Conservation (phyloP, 2,329 filamentous ascomycete genomes). For the Neonectria hederae region DNA sequence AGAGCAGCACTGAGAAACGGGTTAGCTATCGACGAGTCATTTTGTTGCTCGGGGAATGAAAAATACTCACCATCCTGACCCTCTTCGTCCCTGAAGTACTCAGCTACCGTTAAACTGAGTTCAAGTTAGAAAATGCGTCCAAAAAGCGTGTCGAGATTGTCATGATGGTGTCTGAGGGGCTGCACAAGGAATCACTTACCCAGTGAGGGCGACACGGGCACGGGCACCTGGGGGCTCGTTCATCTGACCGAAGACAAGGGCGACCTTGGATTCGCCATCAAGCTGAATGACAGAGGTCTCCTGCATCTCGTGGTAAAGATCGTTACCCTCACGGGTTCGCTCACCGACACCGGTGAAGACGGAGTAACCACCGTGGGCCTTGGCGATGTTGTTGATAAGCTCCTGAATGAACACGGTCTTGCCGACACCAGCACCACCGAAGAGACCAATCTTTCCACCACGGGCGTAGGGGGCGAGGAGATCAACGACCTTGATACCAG, state of each 20-base stretch:
- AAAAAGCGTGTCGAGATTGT: slow-evolving; percentile 1
- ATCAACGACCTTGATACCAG: slow-evolving; percentile 99
- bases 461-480: slow-evolving; percentile 98
- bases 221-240: slow-evolving; percentile 99
- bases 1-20: slow-evolving; percentile 78
- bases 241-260: slow-evolving; percentile 99
- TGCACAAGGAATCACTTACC: slow-evolving; percentile 46
- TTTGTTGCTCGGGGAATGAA: not conserved
- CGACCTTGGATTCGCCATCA: slow-evolving; percentile 99
- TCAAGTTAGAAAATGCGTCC: slow-evolving; percentile 6
- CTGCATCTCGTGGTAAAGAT: slow-evolving; percentile 99
- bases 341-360: slow-evolving; percentile 99
- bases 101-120: slow-evolving; percentile 70
- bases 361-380: slow-evolving; percentile 99
- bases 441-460: slow-evolving; percentile 99
- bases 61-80: slow-evolving; percentile 82
- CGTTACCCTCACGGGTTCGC: slow-evolving; percentile 99
- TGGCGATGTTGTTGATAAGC: slow-evolving; percentile 99
- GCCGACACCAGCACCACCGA: slow-evolving; percentile 99
- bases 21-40: slow-evolving; percentile 12
- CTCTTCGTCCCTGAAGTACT: slow-evolving; percentile 80
- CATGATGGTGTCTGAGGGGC: slow-evolving; percentile 13
- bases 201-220: slow-evolving; percentile 99
- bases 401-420: slow-evolving; percentile 99
- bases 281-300: slow-evolving; percentile 99